Evolutionary conservation across 164 flowering plant species (phyloP).

Genomic region (Amborella trichopoda): DNA sequence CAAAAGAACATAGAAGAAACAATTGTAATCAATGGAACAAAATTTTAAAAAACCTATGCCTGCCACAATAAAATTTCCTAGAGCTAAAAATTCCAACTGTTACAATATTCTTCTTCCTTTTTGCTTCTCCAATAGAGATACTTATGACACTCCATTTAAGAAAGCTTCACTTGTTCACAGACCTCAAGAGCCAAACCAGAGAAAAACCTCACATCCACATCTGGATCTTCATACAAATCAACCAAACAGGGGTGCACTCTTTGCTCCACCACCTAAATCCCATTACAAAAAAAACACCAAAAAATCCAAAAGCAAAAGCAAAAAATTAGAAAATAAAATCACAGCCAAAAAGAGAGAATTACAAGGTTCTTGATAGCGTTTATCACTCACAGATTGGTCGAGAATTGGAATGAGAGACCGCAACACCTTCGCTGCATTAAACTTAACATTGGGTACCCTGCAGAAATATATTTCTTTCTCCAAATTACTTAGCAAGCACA

Average conservation of each 20-base stretch:
- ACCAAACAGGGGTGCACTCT: slow-evolving; percentile 66
- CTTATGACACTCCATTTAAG: too few species aligned
- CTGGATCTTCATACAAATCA: slow-evolving; percentile 83
- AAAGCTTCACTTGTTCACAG: slow-evolving; percentile 66
- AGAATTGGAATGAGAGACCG: slow-evolving; percentile 69
- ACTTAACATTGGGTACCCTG: slow-evolving; percentile 88
- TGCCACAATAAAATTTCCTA: too few species aligned
- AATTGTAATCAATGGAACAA: too few species aligned
- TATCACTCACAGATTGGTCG: slow-evolving; percentile 51
- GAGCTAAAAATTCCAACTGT: too few species aligned
- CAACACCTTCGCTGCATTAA: slow-evolving; percentile 80
- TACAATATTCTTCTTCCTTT: too few species aligned
- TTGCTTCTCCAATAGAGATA: too few species aligned
- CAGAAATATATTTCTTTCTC: neutral
- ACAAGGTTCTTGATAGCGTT: too few species aligned
- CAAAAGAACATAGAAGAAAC: too few species aligned
- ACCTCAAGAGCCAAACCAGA: slow-evolving; percentile 72
- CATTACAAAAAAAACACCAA: neutral
- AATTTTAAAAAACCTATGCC: too few species aligned
- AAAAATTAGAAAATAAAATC: neutral
- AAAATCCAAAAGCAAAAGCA: neutral
- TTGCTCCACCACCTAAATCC: slow-evolving; percentile 65
- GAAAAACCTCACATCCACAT: slow-evolving; percentile 80
- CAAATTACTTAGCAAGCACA: neutral
- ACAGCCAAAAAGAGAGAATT: too few species aligned